Conservation (phyloP, 208 protist species). For the Crithidia bombi region DNA sequence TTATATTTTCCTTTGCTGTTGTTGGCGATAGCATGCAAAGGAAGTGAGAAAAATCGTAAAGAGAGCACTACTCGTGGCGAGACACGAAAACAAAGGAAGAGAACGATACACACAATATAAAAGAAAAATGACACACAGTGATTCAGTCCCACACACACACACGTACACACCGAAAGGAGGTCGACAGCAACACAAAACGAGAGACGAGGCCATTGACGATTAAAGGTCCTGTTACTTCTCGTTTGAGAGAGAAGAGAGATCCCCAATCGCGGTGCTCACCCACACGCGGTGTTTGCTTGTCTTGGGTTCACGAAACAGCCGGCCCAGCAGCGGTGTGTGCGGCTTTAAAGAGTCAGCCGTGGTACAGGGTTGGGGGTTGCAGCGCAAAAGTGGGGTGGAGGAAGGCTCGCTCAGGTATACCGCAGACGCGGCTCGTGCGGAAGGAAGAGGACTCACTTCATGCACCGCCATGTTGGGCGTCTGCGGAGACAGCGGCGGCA, state of each 20-base stretch:
- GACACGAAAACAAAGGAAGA: not conserved
- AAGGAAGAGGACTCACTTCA: not conserved
- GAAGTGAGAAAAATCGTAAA: not conserved
- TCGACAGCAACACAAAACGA: not conserved
- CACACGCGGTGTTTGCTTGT: slow-evolving; percentile 8
- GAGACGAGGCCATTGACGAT: too few relatives aligned
- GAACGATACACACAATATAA: not conserved
- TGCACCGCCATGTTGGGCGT: not conserved
- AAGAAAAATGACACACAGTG: not conserved
- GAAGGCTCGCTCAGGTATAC: not conserved
- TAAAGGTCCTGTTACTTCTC: not conserved
- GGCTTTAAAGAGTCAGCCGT: not conserved
- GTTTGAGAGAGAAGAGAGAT: not conserved
- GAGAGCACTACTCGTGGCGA: too few relatives aligned
- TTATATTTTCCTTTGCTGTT: too few relatives aligned
- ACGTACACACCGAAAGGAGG: not conserved
- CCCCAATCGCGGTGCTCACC: not conserved
- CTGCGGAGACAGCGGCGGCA: slow-evolving; percentile 4
- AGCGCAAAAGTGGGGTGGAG: not conserved
- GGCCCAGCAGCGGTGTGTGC: slow-evolving; percentile 11
- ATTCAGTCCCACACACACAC: too few relatives aligned
- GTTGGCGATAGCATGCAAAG: not conserved
- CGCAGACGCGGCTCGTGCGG: not conserved
- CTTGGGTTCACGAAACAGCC: slow-evolving; percentile 17
- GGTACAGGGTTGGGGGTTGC: not conserved